These are phyloP conservation scores for Globisporangium nagaii DNA, from an alignment of 352 stramenopile genomes.

Conservation along the genomic window DNA sequence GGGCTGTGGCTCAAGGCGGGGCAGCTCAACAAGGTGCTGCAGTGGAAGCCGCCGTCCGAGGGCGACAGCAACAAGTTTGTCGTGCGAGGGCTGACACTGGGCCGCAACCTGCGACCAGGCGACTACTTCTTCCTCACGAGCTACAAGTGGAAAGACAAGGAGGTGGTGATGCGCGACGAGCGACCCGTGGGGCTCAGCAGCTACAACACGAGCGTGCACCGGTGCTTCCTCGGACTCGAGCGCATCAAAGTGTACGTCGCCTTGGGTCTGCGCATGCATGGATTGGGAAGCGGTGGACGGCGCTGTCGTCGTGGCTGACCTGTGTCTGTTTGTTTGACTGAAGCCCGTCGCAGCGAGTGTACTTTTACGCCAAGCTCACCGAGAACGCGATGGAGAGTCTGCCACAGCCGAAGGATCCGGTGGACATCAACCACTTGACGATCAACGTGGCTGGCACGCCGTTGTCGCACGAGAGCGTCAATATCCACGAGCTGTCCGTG, in stretches of 20 bases:
- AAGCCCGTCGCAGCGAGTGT: conserved; percentile 60
- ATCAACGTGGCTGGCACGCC: conserved; percentile 60
- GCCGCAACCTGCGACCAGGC: conserved; percentile 59
- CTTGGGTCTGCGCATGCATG: background rate
- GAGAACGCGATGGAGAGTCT: conserved; percentile 70
- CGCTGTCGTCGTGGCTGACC: background rate
- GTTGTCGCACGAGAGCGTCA: conserved; percentile 7
- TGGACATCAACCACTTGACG: conserved; percentile 57
- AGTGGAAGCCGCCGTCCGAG: conserved; percentile 82
- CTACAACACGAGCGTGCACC: conserved; percentile 83
- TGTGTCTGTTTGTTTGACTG: conserved; percentile 1
- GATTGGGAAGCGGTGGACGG: no score
- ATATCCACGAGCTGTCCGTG: conserved; percentile 12
- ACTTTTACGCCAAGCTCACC: conserved; percentile 80
- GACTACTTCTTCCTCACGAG: conserved; percentile 88
- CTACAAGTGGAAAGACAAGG: conserved; percentile 85
- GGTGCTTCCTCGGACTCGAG: conserved; percentile 77
- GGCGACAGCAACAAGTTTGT: conserved; percentile 86
- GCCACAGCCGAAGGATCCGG: conserved; percentile 40
- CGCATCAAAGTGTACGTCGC: conserved; percentile 62
- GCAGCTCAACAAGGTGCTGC: conserved; percentile 76
- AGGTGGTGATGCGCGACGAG: conserved; percentile 78
- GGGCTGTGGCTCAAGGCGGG: conserved; percentile 74
- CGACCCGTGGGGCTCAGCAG: conserved; percentile 69
- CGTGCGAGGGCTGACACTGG: conserved; percentile 68